Evolutionary conservation across 306 rosid species (phyloP).

Genomic region (Vigna angularis): DNA sequence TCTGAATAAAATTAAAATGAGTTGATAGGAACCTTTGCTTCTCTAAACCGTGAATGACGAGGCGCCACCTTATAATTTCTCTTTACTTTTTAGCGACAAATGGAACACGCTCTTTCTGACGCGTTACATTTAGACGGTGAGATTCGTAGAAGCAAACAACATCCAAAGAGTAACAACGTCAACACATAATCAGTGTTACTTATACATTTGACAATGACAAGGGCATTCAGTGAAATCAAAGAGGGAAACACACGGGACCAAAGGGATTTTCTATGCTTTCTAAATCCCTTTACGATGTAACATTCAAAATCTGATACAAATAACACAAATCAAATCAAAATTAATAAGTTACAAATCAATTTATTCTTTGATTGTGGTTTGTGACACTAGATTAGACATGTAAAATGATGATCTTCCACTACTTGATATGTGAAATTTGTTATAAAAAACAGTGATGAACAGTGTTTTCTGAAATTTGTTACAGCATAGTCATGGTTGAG

Average conservation of each 20-base stretch:
- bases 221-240: conserved; percentile 15
- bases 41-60: neutral
- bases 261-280: conserved; percentile 21
- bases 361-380: neutral
- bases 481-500: conserved; percentile 7
- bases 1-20: too few species aligned
- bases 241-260: conserved; percentile 28
- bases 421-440: neutral
- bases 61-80: neutral
- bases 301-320: neutral
- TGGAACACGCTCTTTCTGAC: neutral
- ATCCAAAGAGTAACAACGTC: conserved; percentile 4
- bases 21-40: conserved; percentile 14
- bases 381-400: neutral
- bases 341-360: neutral
- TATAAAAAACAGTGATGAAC: too few species aligned
- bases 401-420: conserved; percentile 3
- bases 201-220: conserved; percentile 37
- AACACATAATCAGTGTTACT: conserved; percentile 25
- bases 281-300: conserved; percentile 34
- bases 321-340: neutral
- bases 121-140: conserved; percentile 18
- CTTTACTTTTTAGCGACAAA: conserved; percentile 25
- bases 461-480: neutral
- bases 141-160: conserved; percentile 1